Evolutionary conservation across 176 grass and related monocot genomes (phyloP).

Genomic region (Tillandsia leiboldiana): DNA sequence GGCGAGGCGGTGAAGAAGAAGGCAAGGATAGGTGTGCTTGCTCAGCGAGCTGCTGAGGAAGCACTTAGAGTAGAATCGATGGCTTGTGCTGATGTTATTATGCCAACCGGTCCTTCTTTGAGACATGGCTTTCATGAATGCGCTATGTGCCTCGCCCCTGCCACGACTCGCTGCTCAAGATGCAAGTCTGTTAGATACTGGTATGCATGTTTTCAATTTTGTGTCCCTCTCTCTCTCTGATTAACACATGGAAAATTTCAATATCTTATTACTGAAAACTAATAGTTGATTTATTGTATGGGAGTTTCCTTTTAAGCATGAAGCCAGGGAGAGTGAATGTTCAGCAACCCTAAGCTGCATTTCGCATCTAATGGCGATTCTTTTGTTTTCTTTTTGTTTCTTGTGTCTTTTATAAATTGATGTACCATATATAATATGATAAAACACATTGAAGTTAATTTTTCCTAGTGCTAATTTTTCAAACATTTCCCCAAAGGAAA

Average conservation of each 20-base stretch:
- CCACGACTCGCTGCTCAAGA: conserved; percentile 88
- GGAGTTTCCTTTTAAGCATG: background rate
- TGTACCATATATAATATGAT: too few species aligned
- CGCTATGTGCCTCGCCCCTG: conserved; percentile 73
- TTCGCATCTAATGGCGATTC: too few species aligned
- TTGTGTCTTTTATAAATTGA: too few species aligned
- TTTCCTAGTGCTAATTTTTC: too few species aligned
- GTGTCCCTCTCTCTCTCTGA: background rate
- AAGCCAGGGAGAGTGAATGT: too few species aligned
- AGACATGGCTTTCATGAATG: conserved; percentile 73
- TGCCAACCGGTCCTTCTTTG: conserved; percentile 36
- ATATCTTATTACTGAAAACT: background rate
- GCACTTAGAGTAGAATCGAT: conserved; percentile 59
- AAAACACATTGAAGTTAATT: too few species aligned
- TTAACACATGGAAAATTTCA: background rate
- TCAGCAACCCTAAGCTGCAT: too few species aligned
- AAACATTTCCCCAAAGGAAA: too few species aligned
- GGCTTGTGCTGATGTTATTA: conserved; percentile 46
- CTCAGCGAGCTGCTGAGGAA: conserved; percentile 72
- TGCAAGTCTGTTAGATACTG: conserved; percentile 99
- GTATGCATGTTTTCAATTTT: conserved; percentile 29
- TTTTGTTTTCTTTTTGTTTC: too few species aligned
- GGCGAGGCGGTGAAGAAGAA: conserved; percentile 59
- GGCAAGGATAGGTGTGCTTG: conserved; percentile 52
- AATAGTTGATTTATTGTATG: background rate